A percentile compares a stretch with the other conserved stretches of the same genome.
Evolutionary conservation across 208 protist species (phyloP).

Genomic region (Angomonas desouzai): DNA sequence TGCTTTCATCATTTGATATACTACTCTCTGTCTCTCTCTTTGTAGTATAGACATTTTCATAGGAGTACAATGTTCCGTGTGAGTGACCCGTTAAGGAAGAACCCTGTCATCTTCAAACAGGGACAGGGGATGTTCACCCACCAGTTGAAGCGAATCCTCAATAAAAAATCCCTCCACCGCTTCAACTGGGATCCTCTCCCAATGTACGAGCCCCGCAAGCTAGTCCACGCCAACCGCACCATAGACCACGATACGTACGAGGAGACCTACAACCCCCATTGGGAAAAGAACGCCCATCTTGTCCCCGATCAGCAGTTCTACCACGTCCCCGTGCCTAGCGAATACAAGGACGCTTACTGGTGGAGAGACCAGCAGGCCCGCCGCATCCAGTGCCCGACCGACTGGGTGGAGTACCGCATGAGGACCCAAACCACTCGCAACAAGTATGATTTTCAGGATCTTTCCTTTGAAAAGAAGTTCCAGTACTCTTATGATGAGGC

Average conservation of each 20-base stretch:
- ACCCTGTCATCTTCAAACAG: slow-evolving; percentile 89
- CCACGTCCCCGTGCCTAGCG: slow-evolving; percentile 69
- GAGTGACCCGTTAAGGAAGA: slow-evolving; percentile 44
- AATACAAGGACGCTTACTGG: slow-evolving; percentile 93
- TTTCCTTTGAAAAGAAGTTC: slow-evolving; percentile 87
- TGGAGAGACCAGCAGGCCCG: slow-evolving; percentile 88
- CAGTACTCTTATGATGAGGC: slow-evolving; percentile 79
- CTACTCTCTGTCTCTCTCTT: too few relatives aligned
- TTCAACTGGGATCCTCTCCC: slow-evolving; percentile 89
- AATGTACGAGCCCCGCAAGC: slow-evolving; percentile 87
- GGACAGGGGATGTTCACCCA: slow-evolving; percentile 90
- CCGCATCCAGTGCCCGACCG: slow-evolving; percentile 82
- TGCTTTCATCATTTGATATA: too few relatives aligned
- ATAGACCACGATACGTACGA: slow-evolving; percentile 83
- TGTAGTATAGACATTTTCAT: too few relatives aligned
- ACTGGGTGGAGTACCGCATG: slow-evolving; percentile 86
- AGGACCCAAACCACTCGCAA: slow-evolving; percentile 64
- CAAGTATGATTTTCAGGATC: slow-evolving; percentile 86
- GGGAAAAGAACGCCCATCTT: slow-evolving; percentile 54
- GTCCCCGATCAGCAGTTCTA: slow-evolving; percentile 86
- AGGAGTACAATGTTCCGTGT: slow-evolving; percentile 48
- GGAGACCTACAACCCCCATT: slow-evolving; percentile 77
- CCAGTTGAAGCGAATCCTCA: slow-evolving; percentile 87
- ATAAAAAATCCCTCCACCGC: slow-evolving; percentile 85
- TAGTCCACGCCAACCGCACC: slow-evolving; percentile 76